A percentile compares a stretch with the other conserved stretches of the same genome.
Conservation (phyloP, 495 filamentous ascomycete genomes). For the Penicillium mononematosum region DNA sequence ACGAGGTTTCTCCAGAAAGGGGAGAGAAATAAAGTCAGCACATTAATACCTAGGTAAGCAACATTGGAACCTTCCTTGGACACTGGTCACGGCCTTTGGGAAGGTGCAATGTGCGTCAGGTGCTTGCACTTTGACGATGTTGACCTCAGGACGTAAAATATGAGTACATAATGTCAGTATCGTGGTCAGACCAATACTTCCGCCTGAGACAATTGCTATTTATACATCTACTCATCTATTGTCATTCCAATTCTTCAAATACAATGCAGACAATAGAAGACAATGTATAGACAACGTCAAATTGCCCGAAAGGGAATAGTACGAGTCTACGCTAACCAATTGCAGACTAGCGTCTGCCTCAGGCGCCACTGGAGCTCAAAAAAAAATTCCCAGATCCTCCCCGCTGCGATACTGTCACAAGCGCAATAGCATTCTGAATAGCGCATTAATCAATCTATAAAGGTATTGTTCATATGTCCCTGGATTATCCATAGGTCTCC, state of each 20-base stretch:
- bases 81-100: neutral
- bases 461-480: conserved; percentile 3
- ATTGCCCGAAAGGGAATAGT: neutral
- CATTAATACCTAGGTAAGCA: neutral
- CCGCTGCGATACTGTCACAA: conserved; percentile 27
- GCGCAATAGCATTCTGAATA: conserved; percentile 6
- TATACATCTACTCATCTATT: neutral
- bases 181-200: neutral
- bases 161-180: neutral
- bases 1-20: neutral
- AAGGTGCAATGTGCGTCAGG: neutral
- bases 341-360: conserved; percentile 22
- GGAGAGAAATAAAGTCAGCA: neutral
- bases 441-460: conserved; percentile 1
- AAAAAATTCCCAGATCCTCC: conserved; percentile 34
- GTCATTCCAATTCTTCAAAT: neutral
- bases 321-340: conserved; percentile 7
- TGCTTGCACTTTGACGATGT: neutral
- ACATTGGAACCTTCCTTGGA: neutral
- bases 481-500: neutral
- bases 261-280: neutral
- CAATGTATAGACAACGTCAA: neutral
- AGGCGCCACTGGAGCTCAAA: conserved; percentile 35
- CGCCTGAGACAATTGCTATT: neutral
- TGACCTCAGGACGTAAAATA: neutral